A percentile compares a stretch with the other conserved stretches of the same genome.
Conservation (phyloP, 169 alveolate species). For the Cryptosporidium bovis region DNA sequence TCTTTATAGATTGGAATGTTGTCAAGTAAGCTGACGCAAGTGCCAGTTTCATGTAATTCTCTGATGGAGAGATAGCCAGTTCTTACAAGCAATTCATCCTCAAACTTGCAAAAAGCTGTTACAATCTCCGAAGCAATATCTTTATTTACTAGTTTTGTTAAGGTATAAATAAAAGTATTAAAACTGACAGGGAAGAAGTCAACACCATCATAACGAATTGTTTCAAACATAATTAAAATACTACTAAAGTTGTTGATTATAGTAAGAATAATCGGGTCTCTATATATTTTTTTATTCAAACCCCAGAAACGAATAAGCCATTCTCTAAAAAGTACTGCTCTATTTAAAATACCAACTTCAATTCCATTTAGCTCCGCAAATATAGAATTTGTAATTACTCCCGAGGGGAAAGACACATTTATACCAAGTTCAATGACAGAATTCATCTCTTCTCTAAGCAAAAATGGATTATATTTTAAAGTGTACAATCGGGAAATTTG, state of each 20-base stretch:
- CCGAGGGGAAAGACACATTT: neutral
- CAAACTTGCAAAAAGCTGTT: neutral
- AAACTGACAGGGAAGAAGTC: neutral
- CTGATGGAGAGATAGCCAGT: neutral
- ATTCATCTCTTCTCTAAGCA: neutral
- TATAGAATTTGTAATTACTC: neutral
- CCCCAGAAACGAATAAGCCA: constrained; percentile 47
- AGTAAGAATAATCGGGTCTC: constrained; percentile 1
- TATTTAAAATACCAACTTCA: neutral
- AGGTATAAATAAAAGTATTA: neutral
- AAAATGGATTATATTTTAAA: neutral
- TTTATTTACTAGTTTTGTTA: neutral
- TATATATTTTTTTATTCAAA: neutral
- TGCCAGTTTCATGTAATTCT: neutral
- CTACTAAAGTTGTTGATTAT: neutral
- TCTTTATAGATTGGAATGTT: neutral
- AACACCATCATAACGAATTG: neutral
- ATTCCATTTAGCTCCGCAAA: neutral
- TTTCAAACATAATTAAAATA: neutral
- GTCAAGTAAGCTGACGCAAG: constrained; percentile 5
- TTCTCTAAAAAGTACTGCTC: constrained; percentile 45
- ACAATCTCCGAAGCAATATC: neutral
- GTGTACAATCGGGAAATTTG: neutral
- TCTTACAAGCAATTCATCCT: neutral
- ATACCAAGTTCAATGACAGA: constrained; percentile 11